Evolutionary conservation across 2,329 filamentous ascomycete genomes (phyloP), one percentile per base, ranked within the genome.

Genomic region (Cercospora brassicicola): DNA sequence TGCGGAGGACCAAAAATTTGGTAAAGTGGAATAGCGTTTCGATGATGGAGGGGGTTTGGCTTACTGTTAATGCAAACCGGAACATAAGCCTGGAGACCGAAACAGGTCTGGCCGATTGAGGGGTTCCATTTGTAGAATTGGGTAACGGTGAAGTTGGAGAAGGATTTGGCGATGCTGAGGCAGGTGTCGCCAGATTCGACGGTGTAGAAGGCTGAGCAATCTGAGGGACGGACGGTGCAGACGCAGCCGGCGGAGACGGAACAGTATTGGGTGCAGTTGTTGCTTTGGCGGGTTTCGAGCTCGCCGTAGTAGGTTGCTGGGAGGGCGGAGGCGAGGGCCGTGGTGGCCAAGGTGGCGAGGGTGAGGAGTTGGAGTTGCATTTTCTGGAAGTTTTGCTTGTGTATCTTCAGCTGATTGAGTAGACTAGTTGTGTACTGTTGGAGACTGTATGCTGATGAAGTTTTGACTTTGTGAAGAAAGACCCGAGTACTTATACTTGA

Each of bases 41-140:
- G 39, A 2, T 18, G 20, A 8, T 30, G 28, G 28, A 30, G 28
- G 28, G 28, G 8, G 7, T 30, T 7, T 7, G n/a, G 26, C 56
- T 53, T 18, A 59, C 57, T 63, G 53, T 70, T 67, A 45, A 78
- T 77, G 72, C 78, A 79, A 60, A 79, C 74, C 9, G 77, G 77
- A 4, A 76, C 74, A 64, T 74, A 76, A n/a, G 76, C 77, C 31
- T 72, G 75, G 1, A 79, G 72, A 11, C 76, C 74, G 61, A 74
- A 75, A 66, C 76, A 78, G 15, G 69, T 67, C 20, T 72, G 71
- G 55, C 75, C 73, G 59, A 73, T 69, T 23, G 53, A 63, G 1
- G 78, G 78, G 71, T 79, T 79, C 78, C 78, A 79, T n/a, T 73
- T 70, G 68, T 76, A 76, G 51, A 79, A 72, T 53, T 78, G 76